Conservation (phyloP, 805 yeast species). For the Candida sonorensis region DNA sequence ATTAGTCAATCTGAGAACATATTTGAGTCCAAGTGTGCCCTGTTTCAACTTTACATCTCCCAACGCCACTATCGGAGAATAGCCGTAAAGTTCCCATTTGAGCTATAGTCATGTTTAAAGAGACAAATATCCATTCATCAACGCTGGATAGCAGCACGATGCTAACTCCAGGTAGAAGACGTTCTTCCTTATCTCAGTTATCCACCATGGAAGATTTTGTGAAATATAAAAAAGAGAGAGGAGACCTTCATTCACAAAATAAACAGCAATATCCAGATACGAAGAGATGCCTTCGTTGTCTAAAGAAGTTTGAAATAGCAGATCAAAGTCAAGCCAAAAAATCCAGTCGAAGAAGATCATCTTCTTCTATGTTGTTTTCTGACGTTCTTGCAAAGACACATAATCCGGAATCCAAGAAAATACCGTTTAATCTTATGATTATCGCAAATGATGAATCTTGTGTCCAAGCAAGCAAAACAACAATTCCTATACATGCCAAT, state of each 20-base stretch:
- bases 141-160: too few species aligned
- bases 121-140: too few species aligned
- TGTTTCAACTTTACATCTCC: too few species aligned
- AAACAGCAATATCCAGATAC: background rate
- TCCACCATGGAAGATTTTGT: conserved; percentile 12
- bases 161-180: too few species aligned
- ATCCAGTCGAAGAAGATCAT: conserved; percentile 11
- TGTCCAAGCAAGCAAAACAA: conserved; percentile 6
- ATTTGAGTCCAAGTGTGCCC: too few species aligned
- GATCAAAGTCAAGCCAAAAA: background rate
- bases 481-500: conserved; percentile 20
- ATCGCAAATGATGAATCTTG: conserved; percentile 11
- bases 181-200: conserved; percentile 17
- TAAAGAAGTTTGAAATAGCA: conserved; percentile 2
- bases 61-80: too few species aligned
- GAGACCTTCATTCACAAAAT: background rate
- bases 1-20: too few species aligned
- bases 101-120: too few species aligned
- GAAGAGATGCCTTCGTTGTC: conserved; percentile 6
- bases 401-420: conserved; percentile 4
- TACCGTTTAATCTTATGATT: conserved; percentile 24
- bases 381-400: conserved; percentile 12
- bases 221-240: background rate
- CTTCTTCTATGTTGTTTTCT: conserved; percentile 18
- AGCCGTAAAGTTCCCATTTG: too few species aligned